Conservation (phyloP, 2,329 filamentous ascomycete species). For the Xenoacremonium recifei region DNA sequence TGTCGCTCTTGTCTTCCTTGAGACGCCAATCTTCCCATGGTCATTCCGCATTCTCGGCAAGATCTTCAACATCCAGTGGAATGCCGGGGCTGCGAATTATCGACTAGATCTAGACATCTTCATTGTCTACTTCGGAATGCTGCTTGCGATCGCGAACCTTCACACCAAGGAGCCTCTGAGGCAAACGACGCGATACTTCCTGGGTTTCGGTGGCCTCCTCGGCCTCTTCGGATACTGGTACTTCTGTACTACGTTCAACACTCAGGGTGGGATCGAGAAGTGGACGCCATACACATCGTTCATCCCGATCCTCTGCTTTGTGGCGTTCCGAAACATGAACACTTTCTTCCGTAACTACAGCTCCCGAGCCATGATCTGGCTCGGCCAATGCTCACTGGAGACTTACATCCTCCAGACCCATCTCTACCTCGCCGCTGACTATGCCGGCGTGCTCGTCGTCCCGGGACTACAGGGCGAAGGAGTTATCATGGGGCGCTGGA, state of each 20-base stretch:
- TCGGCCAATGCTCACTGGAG: conserved; percentile 58
- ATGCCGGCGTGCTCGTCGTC: conserved; percentile 40
- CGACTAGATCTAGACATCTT: conserved; percentile 52
- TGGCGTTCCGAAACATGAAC: conserved; percentile 48
- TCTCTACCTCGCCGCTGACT: conserved; percentile 59
- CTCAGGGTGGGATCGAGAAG: conserved; percentile 40
- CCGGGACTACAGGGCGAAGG: conserved; percentile 17
- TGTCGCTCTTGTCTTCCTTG: conserved; percentile 23
- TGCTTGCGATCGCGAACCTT: conserved; percentile 32
- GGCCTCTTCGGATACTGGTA: background rate
- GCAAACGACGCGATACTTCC: conserved; percentile 16
- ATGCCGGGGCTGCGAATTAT: conserved; percentile 47
- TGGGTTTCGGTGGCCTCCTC: conserved; percentile 32
- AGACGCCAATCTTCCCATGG: conserved; percentile 18
- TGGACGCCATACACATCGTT: conserved; percentile 53
- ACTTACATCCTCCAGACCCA: conserved; percentile 61
- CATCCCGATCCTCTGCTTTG: conserved; percentile 51
- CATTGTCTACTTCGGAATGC: conserved; percentile 56
- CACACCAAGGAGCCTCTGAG: conserved; percentile 14
- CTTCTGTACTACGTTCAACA: conserved; percentile 2
- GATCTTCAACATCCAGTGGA: conserved; percentile 47
- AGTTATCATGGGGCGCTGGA: conserved; percentile 21
- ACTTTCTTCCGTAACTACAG: conserved; percentile 14
- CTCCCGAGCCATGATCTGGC: conserved; percentile 45
- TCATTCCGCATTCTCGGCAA: conserved; percentile 30